A percentile compares a stretch with the other conserved stretches of the same genome.
These are phyloP conservation scores for Symbiodinium natans DNA, from an alignment of 73 alveolate genomes.

Conservation along the genomic window DNA sequence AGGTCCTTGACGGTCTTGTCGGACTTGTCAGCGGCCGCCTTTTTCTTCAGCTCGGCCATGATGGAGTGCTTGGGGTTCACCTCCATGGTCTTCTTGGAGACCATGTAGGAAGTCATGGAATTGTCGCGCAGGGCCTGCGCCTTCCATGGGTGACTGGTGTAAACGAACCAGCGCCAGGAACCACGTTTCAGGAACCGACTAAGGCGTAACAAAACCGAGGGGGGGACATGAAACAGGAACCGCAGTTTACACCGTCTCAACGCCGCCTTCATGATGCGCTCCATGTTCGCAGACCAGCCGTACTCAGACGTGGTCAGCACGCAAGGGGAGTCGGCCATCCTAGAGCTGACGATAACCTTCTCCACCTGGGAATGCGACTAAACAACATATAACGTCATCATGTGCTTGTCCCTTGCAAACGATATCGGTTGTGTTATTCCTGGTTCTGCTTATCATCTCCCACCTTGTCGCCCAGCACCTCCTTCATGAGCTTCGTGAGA, in stretches of 20 bases:
- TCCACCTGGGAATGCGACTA: too few species aligned
- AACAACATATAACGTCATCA: too few species aligned
- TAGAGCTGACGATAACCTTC: slow-evolving; percentile 98
- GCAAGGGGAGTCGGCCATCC: slow-evolving; percentile 99
- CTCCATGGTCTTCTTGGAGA: slow-evolving; percentile 91
- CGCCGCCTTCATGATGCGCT: slow-evolving; percentile 99
- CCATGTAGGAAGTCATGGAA: slow-evolving; percentile 78
- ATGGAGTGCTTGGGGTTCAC: slow-evolving; percentile 50
- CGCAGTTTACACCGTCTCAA: too few species aligned
- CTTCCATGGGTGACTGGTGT: too few species aligned
- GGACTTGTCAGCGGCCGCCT: slow-evolving; percentile 96
- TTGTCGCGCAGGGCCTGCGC: slow-evolving; percentile 68
- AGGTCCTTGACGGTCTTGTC: slow-evolving; percentile 99
- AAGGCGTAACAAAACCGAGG: too few species aligned
- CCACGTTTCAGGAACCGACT: too few species aligned
- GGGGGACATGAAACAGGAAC: too few species aligned
- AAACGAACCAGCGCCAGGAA: too few species aligned
- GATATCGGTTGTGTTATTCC: too few species aligned
- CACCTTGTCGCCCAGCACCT: slow-evolving; percentile 43
- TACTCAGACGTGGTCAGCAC: slow-evolving; percentile 99
- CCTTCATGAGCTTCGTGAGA: slow-evolving; percentile 99
- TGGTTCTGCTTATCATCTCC: too few species aligned
- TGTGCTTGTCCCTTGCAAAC: too few species aligned
- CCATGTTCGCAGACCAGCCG: slow-evolving; percentile 99
- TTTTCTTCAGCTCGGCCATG: slow-evolving; percentile 20